Percentiles rank a stretch among this genome's conserved stretches.
These are phyloP conservation scores for Schwanniomyces occidentalis DNA, from an alignment of 805 yeast species.

Conservation along the genomic window DNA sequence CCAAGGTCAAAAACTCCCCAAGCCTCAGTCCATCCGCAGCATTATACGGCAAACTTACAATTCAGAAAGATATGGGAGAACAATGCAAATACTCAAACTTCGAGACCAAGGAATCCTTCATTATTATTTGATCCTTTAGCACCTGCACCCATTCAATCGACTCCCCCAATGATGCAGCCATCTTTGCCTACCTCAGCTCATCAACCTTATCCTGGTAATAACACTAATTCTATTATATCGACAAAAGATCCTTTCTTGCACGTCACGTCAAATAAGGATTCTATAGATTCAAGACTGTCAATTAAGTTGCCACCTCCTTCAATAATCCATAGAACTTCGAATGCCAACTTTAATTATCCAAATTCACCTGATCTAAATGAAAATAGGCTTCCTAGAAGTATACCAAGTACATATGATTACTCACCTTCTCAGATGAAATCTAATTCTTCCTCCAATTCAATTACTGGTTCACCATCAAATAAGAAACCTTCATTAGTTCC, in stretches of 20 bases:
- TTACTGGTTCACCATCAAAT: constrained; percentile 13
- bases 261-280: no score
- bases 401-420: constrained; percentile 8
- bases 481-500: constrained; percentile 19
- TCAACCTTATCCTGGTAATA: constrained; percentile 1
- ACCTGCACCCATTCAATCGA: constrained; percentile 30
- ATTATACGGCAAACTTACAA: constrained; percentile 28
- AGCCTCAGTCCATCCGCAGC: constrained; percentile 9
- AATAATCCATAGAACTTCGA: constrained; percentile 14
- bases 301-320: constrained; percentile 23
- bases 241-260: background rate
- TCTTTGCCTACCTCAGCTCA: constrained; percentile 7
- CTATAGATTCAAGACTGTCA: constrained; percentile 8
- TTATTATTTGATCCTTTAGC: constrained; percentile 52
- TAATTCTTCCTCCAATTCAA: constrained; percentile 4
- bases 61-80: constrained; percentile 39
- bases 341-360: constrained; percentile 7
- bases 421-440: background rate
- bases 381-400: constrained; percentile 14
- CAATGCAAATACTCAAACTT: constrained; percentile 5
- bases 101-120: constrained; percentile 47
- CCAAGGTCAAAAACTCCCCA: constrained; percentile 1
- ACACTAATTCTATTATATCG: background rate
- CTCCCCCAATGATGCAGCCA: constrained; percentile 5
- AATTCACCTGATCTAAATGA: constrained; percentile 2